A percentile compares a stretch with the other conserved stretches of the same genome.
Conservation (phyloP, 306 rosid genomes). For the Prunus salicina region DNA sequence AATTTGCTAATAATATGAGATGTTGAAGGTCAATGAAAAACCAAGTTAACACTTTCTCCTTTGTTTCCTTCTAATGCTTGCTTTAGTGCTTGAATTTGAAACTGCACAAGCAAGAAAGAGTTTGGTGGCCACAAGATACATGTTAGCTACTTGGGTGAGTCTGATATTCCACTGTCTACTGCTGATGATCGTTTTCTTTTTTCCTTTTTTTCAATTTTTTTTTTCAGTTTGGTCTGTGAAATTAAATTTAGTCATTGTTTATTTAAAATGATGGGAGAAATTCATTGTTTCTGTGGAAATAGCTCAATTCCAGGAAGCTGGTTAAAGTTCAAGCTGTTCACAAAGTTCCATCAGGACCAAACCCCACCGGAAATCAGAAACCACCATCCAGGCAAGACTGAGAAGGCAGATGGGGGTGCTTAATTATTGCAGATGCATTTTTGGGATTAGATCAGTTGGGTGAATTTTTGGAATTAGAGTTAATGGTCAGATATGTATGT, state of each 20-base stretch:
- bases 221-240: neutral
- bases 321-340: neutral
- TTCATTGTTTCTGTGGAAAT: neutral
- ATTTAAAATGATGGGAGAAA: conserved; percentile 1
- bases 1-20: neutral
- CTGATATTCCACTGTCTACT: neutral
- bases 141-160: conserved; percentile 24
- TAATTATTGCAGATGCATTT: neutral
- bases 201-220: too few relatives aligned
- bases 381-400: conserved; percentile 24
- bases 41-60: neutral
- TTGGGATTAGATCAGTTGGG: neutral
- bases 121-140: conserved; percentile 16
- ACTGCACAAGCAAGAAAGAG: conserved; percentile 9
- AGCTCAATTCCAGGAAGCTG: conserved; percentile 26
- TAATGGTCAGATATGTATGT: neutral
- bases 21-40: neutral
- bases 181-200: too few relatives aligned
- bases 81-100: conserved; percentile 1
- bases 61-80: neutral
- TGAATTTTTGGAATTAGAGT: neutral
- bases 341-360: conserved; percentile 29
- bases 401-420: neutral
- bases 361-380: conserved; percentile 28
- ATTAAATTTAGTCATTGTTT: neutral